A percentile compares a stretch with the other conserved stretches of the same genome.
Conservation (phyloP, 2,329 filamentous ascomycete genomes). For the Pseudogymnoascus sp. region DNA sequence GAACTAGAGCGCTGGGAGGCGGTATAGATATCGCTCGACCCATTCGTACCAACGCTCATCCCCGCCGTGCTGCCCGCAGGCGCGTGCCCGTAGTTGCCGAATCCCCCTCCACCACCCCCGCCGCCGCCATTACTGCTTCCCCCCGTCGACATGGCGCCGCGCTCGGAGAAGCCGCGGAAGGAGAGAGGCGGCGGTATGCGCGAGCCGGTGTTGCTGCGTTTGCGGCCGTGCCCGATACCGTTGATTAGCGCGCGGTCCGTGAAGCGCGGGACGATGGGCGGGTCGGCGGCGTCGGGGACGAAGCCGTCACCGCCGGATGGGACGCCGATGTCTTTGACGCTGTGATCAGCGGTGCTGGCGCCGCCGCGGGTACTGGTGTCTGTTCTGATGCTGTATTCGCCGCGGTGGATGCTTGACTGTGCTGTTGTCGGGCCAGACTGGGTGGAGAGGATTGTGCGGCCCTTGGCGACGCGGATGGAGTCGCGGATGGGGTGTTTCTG, state of each 20-base stretch:
- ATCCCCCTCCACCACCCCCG: conserved; percentile 17
- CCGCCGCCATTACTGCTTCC: conserved; percentile 11
- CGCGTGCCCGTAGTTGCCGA: conserved; percentile 26
- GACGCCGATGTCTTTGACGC: conserved; percentile 9
- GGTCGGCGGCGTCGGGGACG: conserved; percentile 52
- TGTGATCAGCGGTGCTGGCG: conserved; percentile 10
- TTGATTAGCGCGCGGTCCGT: conserved; percentile 36
- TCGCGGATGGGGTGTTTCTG: conserved; percentile 57
- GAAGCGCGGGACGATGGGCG: conserved; percentile 64
- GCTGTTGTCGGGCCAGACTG: conserved; percentile 32
- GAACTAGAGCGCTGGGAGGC: conserved; percentile 40
- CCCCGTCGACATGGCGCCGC: conserved; percentile 34
- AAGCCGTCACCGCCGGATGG: conserved; percentile 16
- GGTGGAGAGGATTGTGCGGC: conserved; percentile 40
- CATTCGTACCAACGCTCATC: conserved; percentile 48
- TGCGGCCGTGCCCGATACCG: conserved; percentile 57
- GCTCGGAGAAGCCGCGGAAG: conserved; percentile 63
- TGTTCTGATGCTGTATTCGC: conserved; percentile 24
- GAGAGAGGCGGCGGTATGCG: conserved; percentile 60
- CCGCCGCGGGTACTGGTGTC: conserved; percentile 3
- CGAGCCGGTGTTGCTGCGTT: conserved; percentile 81
- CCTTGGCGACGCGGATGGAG: conserved; percentile 82
- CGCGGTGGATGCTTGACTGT: conserved; percentile 20
- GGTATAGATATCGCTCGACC: conserved; percentile 53
- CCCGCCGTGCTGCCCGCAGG: conserved; percentile 48